Evolutionary conservation across 495 filamentous ascomycete species (phyloP), one percentile per base, ranked within the genome.

Genomic region (Xylaria longipes): DNA sequence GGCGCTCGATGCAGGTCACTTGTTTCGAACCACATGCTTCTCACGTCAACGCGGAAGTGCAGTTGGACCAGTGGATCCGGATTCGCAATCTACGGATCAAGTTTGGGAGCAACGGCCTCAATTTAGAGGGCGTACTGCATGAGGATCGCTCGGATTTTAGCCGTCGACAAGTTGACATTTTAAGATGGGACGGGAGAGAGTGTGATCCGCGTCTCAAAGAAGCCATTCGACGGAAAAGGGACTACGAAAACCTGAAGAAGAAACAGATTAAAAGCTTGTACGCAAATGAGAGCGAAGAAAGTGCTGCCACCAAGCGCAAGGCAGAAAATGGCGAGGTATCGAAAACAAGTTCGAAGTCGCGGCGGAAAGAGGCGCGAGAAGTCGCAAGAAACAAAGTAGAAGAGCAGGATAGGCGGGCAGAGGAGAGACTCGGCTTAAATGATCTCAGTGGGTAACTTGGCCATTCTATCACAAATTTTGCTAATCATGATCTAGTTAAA

Each of bases 61-160:
- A 85, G 3, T 81, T 84, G 43, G 87, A 87, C 2, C 79, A 89
- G 29, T 89, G 93, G 81, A 81, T 97, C 15, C 75, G 78, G 1
- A 78, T 99, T 11, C 84, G 83, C 41, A 97, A 97, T 76, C 88
- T 95, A 22, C 90, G 89, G 33, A 84, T 94, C 72, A 95, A 92
- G 65, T 78, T 79, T 39, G 85, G 85, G 58, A 78, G 80, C 56
- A 81, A 82, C 29, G 81, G 78, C 68, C 82, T 81, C 1, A 86
- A 84, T 45, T 79, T 97, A 0, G 95, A 98, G 76, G 96, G 92
- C 15, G 82, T 81, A 35, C 75, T 99, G 31, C 91, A 91, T 69
- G 85, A 85, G 61, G 93, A 96, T 75, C 81, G 80, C 15, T n/a
- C n/a, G n/a, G 20, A 65, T 14, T 84, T 79, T 71, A 82, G 84